Percentiles rank a stretch among this genome's conserved stretches.
Evolutionary conservation across 176 grass and related monocot species (phyloP).

Genomic region (Bolboschoenus planiculmis): DNA sequence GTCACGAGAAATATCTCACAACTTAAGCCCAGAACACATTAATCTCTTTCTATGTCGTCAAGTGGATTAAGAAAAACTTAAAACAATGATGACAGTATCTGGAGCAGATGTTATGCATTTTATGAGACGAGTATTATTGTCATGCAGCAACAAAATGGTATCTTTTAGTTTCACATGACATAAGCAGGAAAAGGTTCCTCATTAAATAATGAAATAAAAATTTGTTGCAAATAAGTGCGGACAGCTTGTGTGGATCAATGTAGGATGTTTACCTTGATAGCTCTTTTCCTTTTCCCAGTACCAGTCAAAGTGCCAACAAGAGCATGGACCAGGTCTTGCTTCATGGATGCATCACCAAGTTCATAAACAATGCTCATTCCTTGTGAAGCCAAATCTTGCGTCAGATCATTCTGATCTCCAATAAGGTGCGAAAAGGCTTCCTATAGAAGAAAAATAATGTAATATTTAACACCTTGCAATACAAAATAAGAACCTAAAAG

Average conservation of each 20-base stretch:
- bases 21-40: not conserved
- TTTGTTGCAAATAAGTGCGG: slow-evolving; percentile 23
- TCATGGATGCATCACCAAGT: slow-evolving; percentile 92
- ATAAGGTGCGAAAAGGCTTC: slow-evolving; percentile 91
- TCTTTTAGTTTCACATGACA: not conserved
- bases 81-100: not conserved
- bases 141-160: not conserved
- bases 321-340: slow-evolving; percentile 76
- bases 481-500: not conserved
- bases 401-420: slow-evolving; percentile 94
- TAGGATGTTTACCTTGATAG: slow-evolving; percentile 62
- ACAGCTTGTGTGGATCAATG: not conserved
- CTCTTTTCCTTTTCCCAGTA: slow-evolving; percentile 80
- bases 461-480: not conserved
- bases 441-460: slow-evolving; percentile 40
- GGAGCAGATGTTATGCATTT: not conserved
- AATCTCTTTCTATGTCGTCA: not conserved
- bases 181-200: not conserved
- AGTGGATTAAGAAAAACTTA: not conserved
- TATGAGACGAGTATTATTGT: not conserved
- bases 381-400: slow-evolving; percentile 98
- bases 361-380: slow-evolving; percentile 99
- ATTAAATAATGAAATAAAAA: slow-evolving; percentile 16
- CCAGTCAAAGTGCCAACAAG: slow-evolving; percentile 88
- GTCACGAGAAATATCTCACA: not conserved